phyloP scores from a whole-genome alignment of 2,329 filamentous ascomycete genomes.

The Microsporum canis region DNA sequence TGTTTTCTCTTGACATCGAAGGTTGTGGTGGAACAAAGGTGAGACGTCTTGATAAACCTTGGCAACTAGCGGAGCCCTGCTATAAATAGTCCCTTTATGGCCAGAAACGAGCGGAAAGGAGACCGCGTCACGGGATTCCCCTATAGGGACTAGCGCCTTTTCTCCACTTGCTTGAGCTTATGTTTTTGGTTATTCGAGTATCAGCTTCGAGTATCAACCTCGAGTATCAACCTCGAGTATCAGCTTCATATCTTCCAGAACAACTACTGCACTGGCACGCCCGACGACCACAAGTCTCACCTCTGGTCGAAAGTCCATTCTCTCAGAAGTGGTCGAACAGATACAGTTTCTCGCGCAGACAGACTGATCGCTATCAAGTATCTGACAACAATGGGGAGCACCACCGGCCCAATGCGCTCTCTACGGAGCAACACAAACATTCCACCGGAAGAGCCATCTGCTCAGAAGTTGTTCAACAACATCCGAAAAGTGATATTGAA shows the following conservation, averaged over 20 bases:
- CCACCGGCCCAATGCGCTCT: neutral
- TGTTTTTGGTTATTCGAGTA: too few species aligned
- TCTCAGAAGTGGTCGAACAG: neutral
- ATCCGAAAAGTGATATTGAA: conserved; percentile 4
- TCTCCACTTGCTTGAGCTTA: too few species aligned
- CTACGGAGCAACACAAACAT: conserved; percentile 6
- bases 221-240: too few species aligned
- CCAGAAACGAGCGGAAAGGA: too few species aligned
- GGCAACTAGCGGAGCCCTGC: neutral
- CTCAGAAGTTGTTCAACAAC: conserved; percentile 4
- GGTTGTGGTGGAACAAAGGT: neutral
- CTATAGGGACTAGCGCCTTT: too few species aligned
- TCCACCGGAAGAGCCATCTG: conserved; percentile 2
- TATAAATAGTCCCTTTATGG: too few species aligned
- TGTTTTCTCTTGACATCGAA: neutral
- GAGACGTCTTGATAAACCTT: neutral
- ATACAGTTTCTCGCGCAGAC: conserved; percentile 1
- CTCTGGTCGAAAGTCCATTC: neutral
- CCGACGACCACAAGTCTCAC: too few species aligned
- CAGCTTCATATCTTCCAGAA: too few species aligned
- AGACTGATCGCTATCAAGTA: neutral
- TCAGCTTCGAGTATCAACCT: too few species aligned
- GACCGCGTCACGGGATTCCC: too few species aligned
- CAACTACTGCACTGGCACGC: too few species aligned
- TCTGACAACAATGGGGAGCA: neutral